Percentiles rank a stretch among this genome's conserved stretches.
Evolutionary conservation across 306 rosid species (phyloP).

Genomic region (Malus sieversii): DNA sequence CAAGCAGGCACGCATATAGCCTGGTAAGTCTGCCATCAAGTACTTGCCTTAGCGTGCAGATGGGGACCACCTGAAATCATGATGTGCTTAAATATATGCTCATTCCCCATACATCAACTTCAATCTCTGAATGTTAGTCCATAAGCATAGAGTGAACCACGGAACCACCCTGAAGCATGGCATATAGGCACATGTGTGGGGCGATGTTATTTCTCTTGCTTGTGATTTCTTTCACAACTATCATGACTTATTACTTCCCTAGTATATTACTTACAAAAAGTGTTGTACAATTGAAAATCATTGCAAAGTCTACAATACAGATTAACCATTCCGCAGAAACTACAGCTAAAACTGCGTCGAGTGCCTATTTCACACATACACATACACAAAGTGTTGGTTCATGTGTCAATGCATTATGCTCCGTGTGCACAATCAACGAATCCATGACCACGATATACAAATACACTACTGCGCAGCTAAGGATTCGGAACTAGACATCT

Average conservation of each 20-base stretch:
- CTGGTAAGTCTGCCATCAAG: slow-evolving; percentile 75
- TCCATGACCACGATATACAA: neutral
- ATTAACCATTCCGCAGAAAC: neutral
- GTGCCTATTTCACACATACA: neutral
- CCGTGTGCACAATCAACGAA: neutral
- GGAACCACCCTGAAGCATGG: neutral
- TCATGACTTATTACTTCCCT: neutral
- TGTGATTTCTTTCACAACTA: neutral
- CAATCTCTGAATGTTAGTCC: neutral
- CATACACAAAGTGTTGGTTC: neutral
- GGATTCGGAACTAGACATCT: neutral
- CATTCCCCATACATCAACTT: neutral
- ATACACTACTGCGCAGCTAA: neutral
- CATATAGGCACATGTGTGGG: neutral
- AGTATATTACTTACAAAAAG: neutral
- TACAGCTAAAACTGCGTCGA: neutral
- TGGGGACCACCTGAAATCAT: slow-evolving; percentile 36
- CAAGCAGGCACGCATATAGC: slow-evolving; percentile 58
- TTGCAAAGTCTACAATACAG: neutral
- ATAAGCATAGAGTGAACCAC: neutral
- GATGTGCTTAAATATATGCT: neutral
- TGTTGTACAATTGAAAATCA: neutral
- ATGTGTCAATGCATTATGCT: neutral
- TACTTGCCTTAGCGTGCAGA: slow-evolving; percentile 40
- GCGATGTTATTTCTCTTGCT: neutral